Conservation (phyloP, 2,329 filamentous ascomycete genomes). For the Trichophyton rubrum region DNA sequence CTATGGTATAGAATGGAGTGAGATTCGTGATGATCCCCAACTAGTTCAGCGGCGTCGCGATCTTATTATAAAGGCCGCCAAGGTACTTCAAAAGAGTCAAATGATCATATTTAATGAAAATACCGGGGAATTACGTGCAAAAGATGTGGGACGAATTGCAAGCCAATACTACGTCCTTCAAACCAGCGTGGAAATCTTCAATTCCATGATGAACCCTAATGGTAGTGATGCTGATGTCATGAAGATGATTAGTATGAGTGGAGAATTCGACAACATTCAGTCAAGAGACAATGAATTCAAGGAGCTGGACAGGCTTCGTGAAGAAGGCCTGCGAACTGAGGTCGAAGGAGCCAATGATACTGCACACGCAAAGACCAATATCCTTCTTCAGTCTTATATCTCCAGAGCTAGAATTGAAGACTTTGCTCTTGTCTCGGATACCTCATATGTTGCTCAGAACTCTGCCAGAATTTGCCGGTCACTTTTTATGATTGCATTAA, state of each 20-base stretch:
- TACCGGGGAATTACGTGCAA: slow-evolving; percentile 83
- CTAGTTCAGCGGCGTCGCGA: slow-evolving; percentile 76
- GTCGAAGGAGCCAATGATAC: slow-evolving; percentile 55
- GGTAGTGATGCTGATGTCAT: slow-evolving; percentile 85
- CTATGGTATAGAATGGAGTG: slow-evolving; percentile 91
- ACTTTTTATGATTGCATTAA: slow-evolving; percentile 93
- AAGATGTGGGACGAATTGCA: slow-evolving; percentile 90
- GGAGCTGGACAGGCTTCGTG: slow-evolving; percentile 63
- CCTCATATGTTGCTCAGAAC: slow-evolving; percentile 91
- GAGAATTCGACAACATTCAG: slow-evolving; percentile 95
- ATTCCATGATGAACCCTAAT: slow-evolving; percentile 76
- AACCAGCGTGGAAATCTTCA: slow-evolving; percentile 90
- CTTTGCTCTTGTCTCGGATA: slow-evolving; percentile 83
- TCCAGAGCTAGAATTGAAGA: slow-evolving; percentile 79
- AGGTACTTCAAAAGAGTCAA: slow-evolving; percentile 78
- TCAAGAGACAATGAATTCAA: slow-evolving; percentile 80
- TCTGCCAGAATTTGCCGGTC: slow-evolving; percentile 87
- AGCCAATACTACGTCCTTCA: slow-evolving; percentile 96
- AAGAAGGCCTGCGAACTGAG: slow-evolving; percentile 62
- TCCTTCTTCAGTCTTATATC: slow-evolving; percentile 86
- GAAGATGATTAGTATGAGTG: slow-evolving; percentile 94
- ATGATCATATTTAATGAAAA: slow-evolving; percentile 98
- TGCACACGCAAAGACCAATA: slow-evolving; percentile 86
- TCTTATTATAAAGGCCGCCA: slow-evolving; percentile 76
- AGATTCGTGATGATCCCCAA: slow-evolving; percentile 75